Base-by-base conservation (phyloP, 129 eudicot genomes). In the Cynara cardunculus region DNA sequence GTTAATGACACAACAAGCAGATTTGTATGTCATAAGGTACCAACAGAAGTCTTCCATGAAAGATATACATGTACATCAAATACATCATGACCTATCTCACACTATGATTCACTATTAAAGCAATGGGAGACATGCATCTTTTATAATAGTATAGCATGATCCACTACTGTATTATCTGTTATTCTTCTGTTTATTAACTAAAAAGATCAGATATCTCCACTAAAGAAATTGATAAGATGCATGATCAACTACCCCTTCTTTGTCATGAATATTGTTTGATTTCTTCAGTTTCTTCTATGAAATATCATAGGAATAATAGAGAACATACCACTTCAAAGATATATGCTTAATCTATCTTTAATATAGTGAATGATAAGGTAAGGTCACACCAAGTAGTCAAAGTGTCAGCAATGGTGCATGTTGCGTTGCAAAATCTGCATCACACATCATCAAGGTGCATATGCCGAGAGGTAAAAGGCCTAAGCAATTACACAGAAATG, bases 1-100 rank as follows among this genome's bases (percentile, higher is more conserved):
- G 87, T 74, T 72, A 62, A 80, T 31, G 35, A 69, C 74, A 64
- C 28, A 30, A 74, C 27, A 74, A 73, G 59, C 35, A 39, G 74
- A 21, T 21, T 76, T 25, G 16, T 76, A 76, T 21, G 80, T 62
- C 34, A 61, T 62, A 56, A 32, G 22, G 49, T 26, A 59, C 26
- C 68, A 75, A 75, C 31, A 34, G 65, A 18, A 46, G 37, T 74
- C 37, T 18, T 44, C 69, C 79, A 27, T 28, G 44, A 28, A 56
- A 56, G 19, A 27, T 39, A 59, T 25, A 61, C 71, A 61, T 19
- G 28, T 62, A 76, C 4, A 7, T 59, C 59, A 76, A 61, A 59
- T 26, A 75, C 53, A 74, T 35, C 28, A 56, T 26, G 19, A 10
- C 67, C 68, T 59, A 59, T 71, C 69, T 21, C 71, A 71, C 74